Percentiles rank a stretch among this genome's conserved stretches.
phyloP scores from a whole-genome alignment of 2,329 filamentous ascomycete genomes.

The Arthroderma uncinatum region DNA sequence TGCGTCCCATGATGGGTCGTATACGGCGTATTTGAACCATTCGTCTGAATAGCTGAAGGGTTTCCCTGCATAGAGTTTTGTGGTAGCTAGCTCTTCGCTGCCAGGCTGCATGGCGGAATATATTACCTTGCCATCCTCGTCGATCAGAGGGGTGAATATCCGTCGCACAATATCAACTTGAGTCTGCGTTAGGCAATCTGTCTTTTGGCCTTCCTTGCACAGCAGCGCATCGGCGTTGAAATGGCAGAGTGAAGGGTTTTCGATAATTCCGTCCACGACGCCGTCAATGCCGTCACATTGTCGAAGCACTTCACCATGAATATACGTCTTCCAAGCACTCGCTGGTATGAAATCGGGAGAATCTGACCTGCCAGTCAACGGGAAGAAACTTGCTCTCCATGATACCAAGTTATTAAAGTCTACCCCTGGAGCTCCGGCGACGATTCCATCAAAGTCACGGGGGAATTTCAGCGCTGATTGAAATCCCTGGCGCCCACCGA shows the following conservation, averaged over 20 bases:
- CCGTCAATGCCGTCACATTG: conserved; percentile 5
- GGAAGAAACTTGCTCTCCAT: neutral
- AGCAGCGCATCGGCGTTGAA: neutral
- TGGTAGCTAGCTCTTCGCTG: conserved; percentile 12
- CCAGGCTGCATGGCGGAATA: conserved; percentile 17
- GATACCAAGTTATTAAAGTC: conserved; percentile 1
- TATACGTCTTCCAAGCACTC: neutral
- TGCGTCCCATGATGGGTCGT: conserved; percentile 26
- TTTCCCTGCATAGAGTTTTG: conserved; percentile 21
- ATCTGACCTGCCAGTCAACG: neutral
- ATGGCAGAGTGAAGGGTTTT: neutral
- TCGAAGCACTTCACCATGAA: neutral
- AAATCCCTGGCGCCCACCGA: conserved; percentile 2
- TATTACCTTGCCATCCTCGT: conserved; percentile 12
- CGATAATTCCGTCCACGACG: neutral
- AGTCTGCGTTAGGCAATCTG: neutral
- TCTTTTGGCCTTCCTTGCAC: neutral
- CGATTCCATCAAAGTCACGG: neutral
- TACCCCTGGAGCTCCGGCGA: neutral
- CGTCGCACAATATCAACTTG: neutral
- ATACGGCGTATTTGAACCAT: conserved; percentile 26
- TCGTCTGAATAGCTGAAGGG: conserved; percentile 22
- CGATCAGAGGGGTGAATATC: neutral
- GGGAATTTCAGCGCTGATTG: neutral
- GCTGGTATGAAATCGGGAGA: neutral